Conservation (phyloP, 2,329 filamentous ascomycete genomes). For the Alternaria alternata region DNA sequence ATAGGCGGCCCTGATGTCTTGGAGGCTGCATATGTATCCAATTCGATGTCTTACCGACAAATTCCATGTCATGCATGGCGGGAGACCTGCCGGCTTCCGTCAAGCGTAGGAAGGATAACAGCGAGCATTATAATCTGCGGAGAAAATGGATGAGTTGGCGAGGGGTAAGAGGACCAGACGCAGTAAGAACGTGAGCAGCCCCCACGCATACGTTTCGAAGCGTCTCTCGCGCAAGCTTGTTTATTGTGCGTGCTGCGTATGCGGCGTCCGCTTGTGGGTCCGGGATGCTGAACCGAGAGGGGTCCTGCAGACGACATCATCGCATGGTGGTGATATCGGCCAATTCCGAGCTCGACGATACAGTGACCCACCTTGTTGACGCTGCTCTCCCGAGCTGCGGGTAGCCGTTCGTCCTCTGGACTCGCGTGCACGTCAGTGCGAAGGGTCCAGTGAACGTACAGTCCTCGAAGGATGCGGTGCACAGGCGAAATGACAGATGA, state of each 20-base stretch:
- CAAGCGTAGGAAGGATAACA: constrained; percentile 9
- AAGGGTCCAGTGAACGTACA: constrained; percentile 10
- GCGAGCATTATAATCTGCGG: constrained; percentile 19
- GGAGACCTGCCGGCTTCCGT: constrained; percentile 4
- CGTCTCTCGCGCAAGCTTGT: constrained; percentile 36
- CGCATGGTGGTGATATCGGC: constrained; percentile 8
- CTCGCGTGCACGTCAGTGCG: constrained; percentile 26
- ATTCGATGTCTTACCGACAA: constrained; percentile 1
- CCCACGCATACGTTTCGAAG: constrained; percentile 17
- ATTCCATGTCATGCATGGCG: constrained; percentile 4
- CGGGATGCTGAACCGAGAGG: constrained; percentile 17
- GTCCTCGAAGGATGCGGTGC: constrained; percentile 17
- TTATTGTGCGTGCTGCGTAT: constrained; percentile 26
- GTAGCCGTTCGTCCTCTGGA: constrained; percentile 23
- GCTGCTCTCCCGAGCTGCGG: constrained; percentile 19
- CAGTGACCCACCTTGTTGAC: constrained; percentile 7
- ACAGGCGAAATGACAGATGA: constrained; percentile 19
- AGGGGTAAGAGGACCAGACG: constrained; percentile 19
- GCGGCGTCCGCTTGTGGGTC: constrained; percentile 23
- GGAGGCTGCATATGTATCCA: not conserved
- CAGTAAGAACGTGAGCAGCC: constrained; percentile 9
- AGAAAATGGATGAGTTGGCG: constrained; percentile 38
- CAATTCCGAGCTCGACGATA: constrained; percentile 7
- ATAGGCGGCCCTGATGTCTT: not conserved
- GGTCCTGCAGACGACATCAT: constrained; percentile 11